Evolutionary conservation across 75 land plant genomes (phyloP).

Genomic region (Larix kaempferi): DNA sequence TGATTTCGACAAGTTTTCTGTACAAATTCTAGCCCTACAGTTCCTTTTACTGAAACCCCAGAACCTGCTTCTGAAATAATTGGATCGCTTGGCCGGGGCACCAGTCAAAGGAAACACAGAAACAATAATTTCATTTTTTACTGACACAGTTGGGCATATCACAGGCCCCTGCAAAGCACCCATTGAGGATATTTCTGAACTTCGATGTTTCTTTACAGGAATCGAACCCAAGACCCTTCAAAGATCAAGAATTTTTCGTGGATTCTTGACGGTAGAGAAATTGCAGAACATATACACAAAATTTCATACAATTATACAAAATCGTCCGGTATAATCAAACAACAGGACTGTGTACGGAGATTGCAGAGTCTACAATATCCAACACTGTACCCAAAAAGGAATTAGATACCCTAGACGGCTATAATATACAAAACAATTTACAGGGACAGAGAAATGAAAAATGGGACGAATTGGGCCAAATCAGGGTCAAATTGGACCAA

Average conservation of each 20-base stretch:
- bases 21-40: background rate
- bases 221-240: background rate
- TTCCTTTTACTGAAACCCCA: slow-evolving; percentile 18
- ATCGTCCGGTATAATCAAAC: background rate
- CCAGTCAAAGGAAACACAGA: slow-evolving; percentile 9
- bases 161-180: slow-evolving; percentile 41
- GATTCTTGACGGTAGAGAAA: background rate
- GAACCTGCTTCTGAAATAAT: slow-evolving; percentile 17
- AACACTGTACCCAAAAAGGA: background rate
- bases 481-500: background rate
- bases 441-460: background rate
- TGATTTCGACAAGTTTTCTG: slow-evolving; percentile 2
- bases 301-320: background rate
- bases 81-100: background rate
- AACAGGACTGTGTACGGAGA: background rate
- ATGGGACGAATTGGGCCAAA: background rate
- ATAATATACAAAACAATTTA: background rate
- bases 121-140: slow-evolving; percentile 19
- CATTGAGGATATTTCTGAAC: slow-evolving; percentile 11
- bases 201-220: background rate
- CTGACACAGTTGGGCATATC: slow-evolving; percentile 29
- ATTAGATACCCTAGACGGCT: background rate
- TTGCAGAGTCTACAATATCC: background rate
- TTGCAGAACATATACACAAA: background rate
- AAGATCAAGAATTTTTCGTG: background rate